Evolutionary conservation across 2,329 filamentous ascomycete genomes (phyloP).

Genomic region (Volutella citrinella): DNA sequence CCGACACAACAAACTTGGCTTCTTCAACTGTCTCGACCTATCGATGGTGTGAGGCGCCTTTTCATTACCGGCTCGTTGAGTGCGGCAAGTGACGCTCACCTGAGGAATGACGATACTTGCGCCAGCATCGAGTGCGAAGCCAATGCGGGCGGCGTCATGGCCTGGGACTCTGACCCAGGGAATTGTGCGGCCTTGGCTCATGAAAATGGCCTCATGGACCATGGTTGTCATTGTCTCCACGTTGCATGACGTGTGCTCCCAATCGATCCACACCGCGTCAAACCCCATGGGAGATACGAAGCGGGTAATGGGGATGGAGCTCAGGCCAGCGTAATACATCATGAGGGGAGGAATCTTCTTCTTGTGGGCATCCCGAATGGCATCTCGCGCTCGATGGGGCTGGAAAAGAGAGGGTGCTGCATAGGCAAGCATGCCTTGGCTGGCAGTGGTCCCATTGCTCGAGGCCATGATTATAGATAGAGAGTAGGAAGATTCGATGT

Average conservation of each 20-base stretch:
- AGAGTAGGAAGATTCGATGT: too few species aligned
- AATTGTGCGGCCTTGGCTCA: constrained; percentile 43
- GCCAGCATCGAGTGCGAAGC: constrained; percentile 46
- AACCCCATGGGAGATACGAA: constrained; percentile 41
- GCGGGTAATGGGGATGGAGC: constrained; percentile 37
- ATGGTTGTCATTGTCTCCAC: constrained; percentile 50
- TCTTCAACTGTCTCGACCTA: constrained; percentile 44
- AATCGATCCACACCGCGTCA: constrained; percentile 45
- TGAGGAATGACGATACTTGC: constrained; percentile 46
- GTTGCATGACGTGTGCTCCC: constrained; percentile 44
- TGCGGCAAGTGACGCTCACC: constrained; percentile 1
- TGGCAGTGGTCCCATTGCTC: constrained; percentile 5
- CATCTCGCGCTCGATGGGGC: constrained; percentile 42
- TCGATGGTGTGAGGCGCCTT: too few species aligned
- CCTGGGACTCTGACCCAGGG: constrained; percentile 44
- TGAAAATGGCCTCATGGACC: constrained; percentile 45
- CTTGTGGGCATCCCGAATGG: constrained; percentile 43
- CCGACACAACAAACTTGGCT: constrained; percentile 39
- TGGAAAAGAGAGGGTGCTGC: constrained; percentile 44
- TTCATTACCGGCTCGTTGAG: too few species aligned
- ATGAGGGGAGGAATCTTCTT: constrained; percentile 43
- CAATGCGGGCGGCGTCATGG: constrained; percentile 45
- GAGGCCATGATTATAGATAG: constrained; percentile 6
- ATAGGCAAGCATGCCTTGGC: constrained; percentile 39
- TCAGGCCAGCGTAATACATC: constrained; percentile 40